Evolutionary conservation across 306 rosid species (phyloP), one percentile per base, ranked within the genome.

Genomic region (Cucurbita ficifolia): DNA sequence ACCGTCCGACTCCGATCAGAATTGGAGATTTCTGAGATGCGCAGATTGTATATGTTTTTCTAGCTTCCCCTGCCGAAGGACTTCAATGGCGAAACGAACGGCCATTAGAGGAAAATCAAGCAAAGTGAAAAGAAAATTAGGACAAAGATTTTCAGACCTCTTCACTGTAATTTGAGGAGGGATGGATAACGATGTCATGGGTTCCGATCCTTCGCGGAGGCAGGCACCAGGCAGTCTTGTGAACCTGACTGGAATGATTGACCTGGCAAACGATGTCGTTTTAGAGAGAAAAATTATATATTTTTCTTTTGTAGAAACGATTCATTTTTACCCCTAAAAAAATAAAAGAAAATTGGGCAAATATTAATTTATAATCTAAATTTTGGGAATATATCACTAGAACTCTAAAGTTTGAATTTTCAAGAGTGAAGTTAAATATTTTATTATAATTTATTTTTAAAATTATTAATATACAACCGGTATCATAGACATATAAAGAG

Each of bases 21-120:
- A 85, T 83, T 5, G 84, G 16, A 78, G 81, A 78, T 60, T 59
- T 83, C 73, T 70, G 76, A n/a, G 81, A 71, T 21, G 21, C 72
- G 79, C 77, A 18, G 74, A 57, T 79, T 4, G 82, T n/a, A 71
- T 19, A 79, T 36, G n/a, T 43, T 14, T 78, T 70, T 82, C 86
- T 62, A 11, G 65, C 76, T 69, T 83, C 76, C 54, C 59, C 33
- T 6, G 77, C 54, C 14, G 86, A 71, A 77, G 78, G 17, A 52
- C 91, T 89, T 74, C 35, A 50, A 53, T 73, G 60, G 51, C 76
- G 51, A 55, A 75, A 55, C 22, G 48, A 2, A 43, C 51, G 24
- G 52, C 76, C 61, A 54, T 72, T 52, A 53, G 63, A 72, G 19
- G 19, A 2, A 52, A 14, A 12, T 53, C n/a, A 53, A 53, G 49